Evolutionary conservation across 139 green algal genomes (phyloP).

Genomic region (Nannochloris sp.): DNA sequence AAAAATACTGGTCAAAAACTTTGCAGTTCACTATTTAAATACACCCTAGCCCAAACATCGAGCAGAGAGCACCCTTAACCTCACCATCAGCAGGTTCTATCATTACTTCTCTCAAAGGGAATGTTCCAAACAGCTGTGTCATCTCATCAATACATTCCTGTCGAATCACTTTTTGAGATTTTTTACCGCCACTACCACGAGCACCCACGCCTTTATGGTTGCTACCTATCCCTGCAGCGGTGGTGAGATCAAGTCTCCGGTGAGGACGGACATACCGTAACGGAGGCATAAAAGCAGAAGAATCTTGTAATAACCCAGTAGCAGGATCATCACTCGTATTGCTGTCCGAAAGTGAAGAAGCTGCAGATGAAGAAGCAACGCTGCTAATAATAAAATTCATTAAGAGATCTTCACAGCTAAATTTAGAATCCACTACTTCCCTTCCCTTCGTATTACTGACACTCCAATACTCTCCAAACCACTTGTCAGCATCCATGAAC

Average conservation of each 20-base stretch:
- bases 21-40: too few species aligned
- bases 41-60: too few species aligned
- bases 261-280: background rate
- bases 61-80: too few species aligned
- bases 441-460: slow-evolving; percentile 1
- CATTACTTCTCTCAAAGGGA: background rate
- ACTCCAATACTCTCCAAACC: slow-evolving; percentile 22
- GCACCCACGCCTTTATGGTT: too few species aligned
- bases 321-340: too few species aligned
- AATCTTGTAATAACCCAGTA: too few species aligned
- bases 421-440: slow-evolving; percentile 23
- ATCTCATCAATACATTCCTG: background rate
- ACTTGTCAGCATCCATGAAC: slow-evolving; percentile 28
- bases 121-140: background rate
- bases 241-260: background rate
- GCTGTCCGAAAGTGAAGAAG: too few species aligned
- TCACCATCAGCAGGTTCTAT: background rate
- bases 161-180: background rate
- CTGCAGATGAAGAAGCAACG: too few species aligned
- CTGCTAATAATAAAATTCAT: slow-evolving; percentile 41
- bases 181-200: too few species aligned
- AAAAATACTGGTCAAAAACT: too few species aligned
- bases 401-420: slow-evolving; percentile 46
- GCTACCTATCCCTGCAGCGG: too few species aligned
- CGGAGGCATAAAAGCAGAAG: too few species aligned